Evolutionary conservation across 148 eudicot genomes (phyloP).

Genomic region (Dysphania ambrosioides): DNA sequence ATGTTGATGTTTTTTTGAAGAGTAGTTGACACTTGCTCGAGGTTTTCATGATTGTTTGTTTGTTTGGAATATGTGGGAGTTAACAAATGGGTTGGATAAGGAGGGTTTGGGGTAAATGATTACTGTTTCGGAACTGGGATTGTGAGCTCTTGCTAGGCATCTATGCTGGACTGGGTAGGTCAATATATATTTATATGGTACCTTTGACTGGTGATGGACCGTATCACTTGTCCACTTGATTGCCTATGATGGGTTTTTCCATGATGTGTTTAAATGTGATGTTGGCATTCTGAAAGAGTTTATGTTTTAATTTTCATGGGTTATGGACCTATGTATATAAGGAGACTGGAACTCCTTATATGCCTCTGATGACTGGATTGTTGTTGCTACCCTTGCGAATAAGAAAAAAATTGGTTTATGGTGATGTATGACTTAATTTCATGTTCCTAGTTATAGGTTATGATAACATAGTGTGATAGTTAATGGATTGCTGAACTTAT

Average conservation of each 20-base stretch:
- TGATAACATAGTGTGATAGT: not conserved
- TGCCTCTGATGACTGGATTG: not conserved
- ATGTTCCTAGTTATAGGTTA: not conserved
- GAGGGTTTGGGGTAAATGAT: not conserved
- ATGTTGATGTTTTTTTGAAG: constrained; percentile 5
- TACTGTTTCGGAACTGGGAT: not conserved
- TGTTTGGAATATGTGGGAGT: not conserved
- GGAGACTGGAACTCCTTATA: not conserved
- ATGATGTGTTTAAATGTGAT: not conserved
- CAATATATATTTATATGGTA: not conserved
- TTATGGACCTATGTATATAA: not conserved
- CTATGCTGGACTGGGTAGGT: not conserved
- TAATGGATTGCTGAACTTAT: not conserved
- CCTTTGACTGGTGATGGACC: not conserved
- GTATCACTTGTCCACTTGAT: not conserved
- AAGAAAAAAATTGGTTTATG: not conserved
- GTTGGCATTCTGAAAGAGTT: not conserved
- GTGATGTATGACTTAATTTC: not conserved
- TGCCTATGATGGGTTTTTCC: not conserved
- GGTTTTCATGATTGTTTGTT: not conserved
- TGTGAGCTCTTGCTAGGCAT: not conserved
- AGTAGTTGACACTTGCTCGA: not conserved
- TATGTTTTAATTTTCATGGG: not conserved
- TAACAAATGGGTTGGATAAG: not conserved
- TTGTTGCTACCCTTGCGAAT: not conserved